Base-by-base conservation (phyloP, 805 yeast genomes). In the Saturnispora sekii region DNA sequence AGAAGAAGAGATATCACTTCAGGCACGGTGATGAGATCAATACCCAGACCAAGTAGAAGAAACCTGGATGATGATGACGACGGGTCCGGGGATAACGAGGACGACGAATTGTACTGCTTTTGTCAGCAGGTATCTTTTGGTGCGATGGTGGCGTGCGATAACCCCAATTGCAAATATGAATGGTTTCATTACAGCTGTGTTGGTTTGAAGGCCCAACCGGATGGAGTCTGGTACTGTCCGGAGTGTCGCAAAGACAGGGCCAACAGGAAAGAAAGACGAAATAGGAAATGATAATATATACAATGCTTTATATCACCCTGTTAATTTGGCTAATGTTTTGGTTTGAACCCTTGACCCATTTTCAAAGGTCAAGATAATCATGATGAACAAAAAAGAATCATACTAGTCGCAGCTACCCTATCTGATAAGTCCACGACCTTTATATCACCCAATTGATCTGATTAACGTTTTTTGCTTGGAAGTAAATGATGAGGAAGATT, bases 211-310 rank as follows among this genome's bases (percentile, higher is more conserved):
- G 89, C 85, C 48, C 96, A 96, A 9, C 98, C 98, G 4, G 78
- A 79, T 56, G 97, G 96, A 12, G 82, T 84, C 40, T 93, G 98
- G 98, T 90, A 80, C 61, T 93, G 98, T 68, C 90, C 97, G 0
- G 90, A 84, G 50, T 89, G 97, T 69, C 63, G 66, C 15, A 64
- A 61, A 43, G 53, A 48, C 32, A 32, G 46, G 8, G 26, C 41
- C 10, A 43, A 43, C 30, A 38, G 46, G 10, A 43, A 43, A 18
- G 46, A 43, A 14, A 37, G 42, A 18, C 38, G 42, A 26, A 43
- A 14, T n/a, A 21, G 45, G 11, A 34, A 41, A 28, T 40, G 26
- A 21, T 17, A 37, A 21, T 21, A 37, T 37, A 12, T 37, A 28
- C n/a, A 11, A 31, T 32, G 14, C 12, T 11, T 40, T 31, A 32